These are phyloP conservation scores for Dryas alaskensis DNA, from an alignment of 306 rosid genomes.

Conservation along the genomic window DNA sequence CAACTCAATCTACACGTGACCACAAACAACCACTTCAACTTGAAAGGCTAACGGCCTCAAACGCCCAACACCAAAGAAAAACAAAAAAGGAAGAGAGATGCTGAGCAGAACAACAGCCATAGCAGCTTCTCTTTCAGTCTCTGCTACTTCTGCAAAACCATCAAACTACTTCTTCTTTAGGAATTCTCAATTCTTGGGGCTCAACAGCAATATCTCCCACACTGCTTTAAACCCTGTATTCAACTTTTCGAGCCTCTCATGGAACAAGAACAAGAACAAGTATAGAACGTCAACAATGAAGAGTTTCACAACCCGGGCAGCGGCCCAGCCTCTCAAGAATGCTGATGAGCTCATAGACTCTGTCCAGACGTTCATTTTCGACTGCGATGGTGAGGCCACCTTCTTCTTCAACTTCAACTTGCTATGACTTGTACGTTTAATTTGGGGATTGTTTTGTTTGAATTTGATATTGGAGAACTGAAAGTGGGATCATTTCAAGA, in stretches of 20 bases:
- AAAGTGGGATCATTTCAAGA: not conserved
- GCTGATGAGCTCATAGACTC: constrained; percentile 85
- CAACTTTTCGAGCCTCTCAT: constrained; percentile 23
- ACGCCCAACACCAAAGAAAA: constrained; percentile 13
- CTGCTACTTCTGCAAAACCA: constrained; percentile 35
- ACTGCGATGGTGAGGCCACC: constrained; percentile 71
- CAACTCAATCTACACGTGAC: constrained; percentile 21
- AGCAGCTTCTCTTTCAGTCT: constrained; percentile 39
- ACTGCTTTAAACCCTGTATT: constrained; percentile 26
- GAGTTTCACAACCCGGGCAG: constrained; percentile 53
- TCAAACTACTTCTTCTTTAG: constrained; percentile 22
- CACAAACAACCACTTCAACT: not conserved
- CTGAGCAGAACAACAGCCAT: constrained; percentile 48
- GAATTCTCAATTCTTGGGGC: constrained; percentile 31
- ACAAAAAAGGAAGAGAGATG: constrained; percentile 40
- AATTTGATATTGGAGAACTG: not conserved
- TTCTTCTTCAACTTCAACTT: not conserved
- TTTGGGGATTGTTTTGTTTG: no score
- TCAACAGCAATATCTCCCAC: constrained; percentile 25
- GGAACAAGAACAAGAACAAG: constrained; percentile 30
- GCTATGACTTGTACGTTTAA: no score
- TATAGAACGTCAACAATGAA: constrained; percentile 44
- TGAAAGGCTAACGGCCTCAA: constrained; percentile 24
- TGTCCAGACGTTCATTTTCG: constrained; percentile 91
- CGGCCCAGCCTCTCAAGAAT: constrained; percentile 72